Evolutionary conservation across 208 protist genomes (phyloP).

Genomic region (Crithidia brevicula): DNA sequence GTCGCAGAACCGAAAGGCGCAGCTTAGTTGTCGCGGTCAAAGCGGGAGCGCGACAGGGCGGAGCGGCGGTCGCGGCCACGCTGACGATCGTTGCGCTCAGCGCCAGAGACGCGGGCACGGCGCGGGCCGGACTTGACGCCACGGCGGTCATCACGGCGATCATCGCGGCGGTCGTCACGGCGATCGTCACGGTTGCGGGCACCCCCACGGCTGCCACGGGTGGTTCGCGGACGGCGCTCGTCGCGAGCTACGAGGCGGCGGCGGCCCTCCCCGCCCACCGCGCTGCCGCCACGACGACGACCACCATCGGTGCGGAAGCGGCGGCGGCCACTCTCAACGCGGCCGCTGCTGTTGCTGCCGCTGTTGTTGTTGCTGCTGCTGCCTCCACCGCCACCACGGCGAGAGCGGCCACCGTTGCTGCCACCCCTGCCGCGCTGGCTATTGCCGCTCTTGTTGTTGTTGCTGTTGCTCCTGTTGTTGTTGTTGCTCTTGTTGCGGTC

Average conservation of each 20-base stretch:
- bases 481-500: conserved; percentile 17
- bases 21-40: conserved; percentile 61
- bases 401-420: conserved; percentile 16
- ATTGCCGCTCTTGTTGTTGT: conserved; percentile 17
- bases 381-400: conserved; percentile 13
- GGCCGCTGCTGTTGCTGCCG: conserved; percentile 4
- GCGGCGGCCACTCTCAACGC: conserved; percentile 19
- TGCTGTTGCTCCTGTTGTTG: conserved; percentile 14
- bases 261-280: conserved; percentile 17
- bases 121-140: conserved; percentile 58
- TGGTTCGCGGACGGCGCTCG: background rate
- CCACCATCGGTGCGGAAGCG: conserved; percentile 29
- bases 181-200: conserved; percentile 1
- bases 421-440: conserved; percentile 18
- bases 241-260: conserved; percentile 25
- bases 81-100: conserved; percentile 74
- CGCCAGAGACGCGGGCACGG: conserved; percentile 37
- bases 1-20: too few relatives aligned
- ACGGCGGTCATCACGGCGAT: conserved; percentile 37
- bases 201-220: conserved; percentile 17
- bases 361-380: conserved; percentile 9
- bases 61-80: conserved; percentile 49
- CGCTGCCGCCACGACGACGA: conserved; percentile 19
- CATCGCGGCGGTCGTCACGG: conserved; percentile 21
- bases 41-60: conserved; percentile 61